A percentile compares a stretch with the other conserved stretches of the same genome.
Conservation (phyloP, 495 filamentous ascomycete species). For the Penicillium herquei region DNA sequence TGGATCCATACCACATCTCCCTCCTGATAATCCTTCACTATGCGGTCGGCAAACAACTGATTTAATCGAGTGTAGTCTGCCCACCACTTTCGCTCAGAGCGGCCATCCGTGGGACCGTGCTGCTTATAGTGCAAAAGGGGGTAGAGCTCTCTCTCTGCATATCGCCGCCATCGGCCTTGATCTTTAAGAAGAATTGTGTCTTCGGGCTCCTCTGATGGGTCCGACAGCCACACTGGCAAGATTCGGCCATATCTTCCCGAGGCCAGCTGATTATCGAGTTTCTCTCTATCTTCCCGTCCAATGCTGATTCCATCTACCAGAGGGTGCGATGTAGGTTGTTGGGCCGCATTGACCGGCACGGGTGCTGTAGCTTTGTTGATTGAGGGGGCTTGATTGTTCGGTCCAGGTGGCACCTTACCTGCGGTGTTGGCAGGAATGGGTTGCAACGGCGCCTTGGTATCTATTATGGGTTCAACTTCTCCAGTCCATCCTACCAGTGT, state of each 20-base stretch:
- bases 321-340: constrained; percentile 51
- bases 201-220: constrained; percentile 61
- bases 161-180: constrained; percentile 78
- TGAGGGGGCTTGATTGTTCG: constrained; percentile 17
- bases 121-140: constrained; percentile 92
- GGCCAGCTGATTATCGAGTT: constrained; percentile 66
- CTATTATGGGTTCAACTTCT: constrained; percentile 63
- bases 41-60: constrained; percentile 80
- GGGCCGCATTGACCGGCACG: constrained; percentile 62
- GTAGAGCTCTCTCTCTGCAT: constrained; percentile 86
- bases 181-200: constrained; percentile 70
- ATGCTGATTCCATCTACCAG: constrained; percentile 64
- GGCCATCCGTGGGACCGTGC: constrained; percentile 81
- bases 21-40: constrained; percentile 79
- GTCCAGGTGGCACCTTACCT: constrained; percentile 17
- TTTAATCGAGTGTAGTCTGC: constrained; percentile 86
- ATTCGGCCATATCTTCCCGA: constrained; percentile 68
- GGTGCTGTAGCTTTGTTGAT: constrained; percentile 68
- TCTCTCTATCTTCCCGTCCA: constrained; percentile 59
- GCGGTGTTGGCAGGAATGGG: constrained; percentile 29
- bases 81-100: constrained; percentile 78
- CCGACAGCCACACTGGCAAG: constrained; percentile 80
- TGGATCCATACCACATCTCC: constrained; percentile 90
- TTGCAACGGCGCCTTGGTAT: constrained; percentile 34
- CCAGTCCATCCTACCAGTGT: constrained; percentile 91